Conservation (phyloP, 768 basidiomycete species). For the Neoboletus subvelutipes region DNA sequence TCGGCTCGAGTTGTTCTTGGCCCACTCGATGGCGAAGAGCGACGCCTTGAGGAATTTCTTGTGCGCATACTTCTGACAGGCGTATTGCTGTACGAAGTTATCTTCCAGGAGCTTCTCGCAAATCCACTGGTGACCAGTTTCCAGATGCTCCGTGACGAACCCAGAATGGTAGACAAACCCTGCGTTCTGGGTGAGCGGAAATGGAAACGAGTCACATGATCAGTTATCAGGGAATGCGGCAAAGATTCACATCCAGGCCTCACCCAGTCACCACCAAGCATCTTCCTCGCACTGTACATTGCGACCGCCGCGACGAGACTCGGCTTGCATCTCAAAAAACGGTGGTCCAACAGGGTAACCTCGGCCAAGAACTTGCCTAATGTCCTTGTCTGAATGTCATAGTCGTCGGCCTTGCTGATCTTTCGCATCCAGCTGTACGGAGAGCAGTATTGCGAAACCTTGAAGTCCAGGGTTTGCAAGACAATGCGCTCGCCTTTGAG, state of each 20-base stretch:
- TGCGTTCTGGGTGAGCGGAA: slow-evolving; percentile 60
- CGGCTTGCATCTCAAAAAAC: slow-evolving; percentile 91
- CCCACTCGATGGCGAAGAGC: slow-evolving; percentile 74
- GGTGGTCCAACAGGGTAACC: slow-evolving; percentile 88
- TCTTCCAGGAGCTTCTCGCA: slow-evolving; percentile 79
- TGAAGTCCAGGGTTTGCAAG: slow-evolving; percentile 92
- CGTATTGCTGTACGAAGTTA: slow-evolving; percentile 80
- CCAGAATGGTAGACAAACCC: slow-evolving; percentile 91
- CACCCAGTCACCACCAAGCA: slow-evolving; percentile 97
- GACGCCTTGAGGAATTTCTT: slow-evolving; percentile 98
- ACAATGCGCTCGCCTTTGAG: slow-evolving; percentile 97
- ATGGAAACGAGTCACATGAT: slow-evolving; percentile 36
- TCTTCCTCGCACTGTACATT: slow-evolving; percentile 93
- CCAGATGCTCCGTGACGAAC: slow-evolving; percentile 85
- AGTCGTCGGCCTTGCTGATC: slow-evolving; percentile 98
- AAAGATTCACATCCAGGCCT: slow-evolving; percentile 38
- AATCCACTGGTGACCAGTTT: slow-evolving; percentile 77
- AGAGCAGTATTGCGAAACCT: slow-evolving; percentile 95
- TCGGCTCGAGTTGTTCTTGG: slow-evolving; percentile 47
- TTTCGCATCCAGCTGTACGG: slow-evolving; percentile 99
- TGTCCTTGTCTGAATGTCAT: slow-evolving; percentile 96
- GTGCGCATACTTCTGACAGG: slow-evolving; percentile 94
- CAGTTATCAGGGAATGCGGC: background rate
- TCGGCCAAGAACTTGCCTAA: slow-evolving; percentile 97
- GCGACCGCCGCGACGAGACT: slow-evolving; percentile 92